Conservation (phyloP, 1,284 basidiomycete genomes). For the Omphalotus olearius region DNA sequence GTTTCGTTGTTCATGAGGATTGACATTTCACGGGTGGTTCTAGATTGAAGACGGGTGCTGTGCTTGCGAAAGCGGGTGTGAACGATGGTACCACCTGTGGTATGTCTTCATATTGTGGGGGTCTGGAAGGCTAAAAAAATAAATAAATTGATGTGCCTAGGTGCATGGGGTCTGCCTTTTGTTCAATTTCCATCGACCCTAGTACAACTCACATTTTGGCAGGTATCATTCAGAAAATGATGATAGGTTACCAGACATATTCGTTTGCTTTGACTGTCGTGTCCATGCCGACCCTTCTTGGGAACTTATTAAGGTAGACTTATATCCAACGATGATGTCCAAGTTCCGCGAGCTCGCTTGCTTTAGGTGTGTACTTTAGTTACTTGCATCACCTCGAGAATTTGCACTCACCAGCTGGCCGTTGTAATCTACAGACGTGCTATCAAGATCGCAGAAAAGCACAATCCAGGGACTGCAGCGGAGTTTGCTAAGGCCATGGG, state of each 20-base stretch:
- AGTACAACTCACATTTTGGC: neutral
- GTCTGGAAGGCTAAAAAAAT: conserved; percentile 2
- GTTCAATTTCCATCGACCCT: neutral
- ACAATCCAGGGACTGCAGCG: conserved; percentile 41
- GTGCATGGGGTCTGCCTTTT: conserved; percentile 68
- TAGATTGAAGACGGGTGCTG: conserved; percentile 50
- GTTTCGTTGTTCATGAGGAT: neutral
- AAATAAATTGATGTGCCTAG: conserved; percentile 29
- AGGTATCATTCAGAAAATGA: conserved; percentile 64
- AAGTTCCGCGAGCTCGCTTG: conserved; percentile 64
- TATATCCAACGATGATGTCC: conserved; percentile 54
- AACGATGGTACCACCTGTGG: conserved; percentile 73
- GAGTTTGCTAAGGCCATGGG: conserved; percentile 61
- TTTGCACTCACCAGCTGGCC: neutral
- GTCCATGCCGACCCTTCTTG: conserved; percentile 59
- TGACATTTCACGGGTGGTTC: neutral
- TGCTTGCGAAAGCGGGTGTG: conserved; percentile 65
- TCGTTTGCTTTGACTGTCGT: conserved; percentile 70
- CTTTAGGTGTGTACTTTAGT: conserved; percentile 47
- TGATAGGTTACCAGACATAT: conserved; percentile 49
- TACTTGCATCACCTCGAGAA: conserved; percentile 3
- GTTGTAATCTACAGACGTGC: conserved; percentile 45
- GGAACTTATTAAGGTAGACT: conserved; percentile 57
- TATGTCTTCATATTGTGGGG: conserved; percentile 26
- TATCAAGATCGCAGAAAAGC: conserved; percentile 62